These are phyloP conservation scores for Mytilinidion resinicola DNA, from an alignment of 495 filamentous ascomycete species.

Conservation along the genomic window DNA sequence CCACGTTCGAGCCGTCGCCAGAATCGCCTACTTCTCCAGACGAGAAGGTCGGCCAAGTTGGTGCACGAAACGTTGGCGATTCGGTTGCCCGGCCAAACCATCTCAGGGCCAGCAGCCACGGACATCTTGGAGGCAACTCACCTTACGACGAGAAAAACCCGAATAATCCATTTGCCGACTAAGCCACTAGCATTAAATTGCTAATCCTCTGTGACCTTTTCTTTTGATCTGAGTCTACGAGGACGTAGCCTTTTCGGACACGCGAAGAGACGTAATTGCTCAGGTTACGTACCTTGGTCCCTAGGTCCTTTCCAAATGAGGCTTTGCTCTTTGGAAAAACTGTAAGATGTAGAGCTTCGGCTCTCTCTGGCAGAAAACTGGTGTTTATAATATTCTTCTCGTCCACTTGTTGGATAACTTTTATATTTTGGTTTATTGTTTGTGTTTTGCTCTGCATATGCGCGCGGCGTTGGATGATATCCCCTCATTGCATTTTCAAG, in stretches of 20 bases:
- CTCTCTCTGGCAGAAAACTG: slow-evolving; percentile 22
- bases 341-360: slow-evolving; percentile 8
- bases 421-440: slow-evolving; percentile 23
- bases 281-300: slow-evolving; percentile 35
- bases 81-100: slow-evolving; percentile 32
- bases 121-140: slow-evolving; percentile 30
- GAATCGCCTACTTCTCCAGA: not conserved
- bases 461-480: slow-evolving; percentile 27
- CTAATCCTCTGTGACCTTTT: slow-evolving; percentile 36
- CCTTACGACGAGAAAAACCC: slow-evolving; percentile 30
- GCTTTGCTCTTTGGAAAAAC: slow-evolving; percentile 20
- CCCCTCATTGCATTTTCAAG: slow-evolving; percentile 24
- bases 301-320: slow-evolving; percentile 19
- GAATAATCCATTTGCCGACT: slow-evolving; percentile 34
- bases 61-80: slow-evolving; percentile 30
- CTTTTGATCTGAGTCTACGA: slow-evolving; percentile 27
- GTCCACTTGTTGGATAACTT: slow-evolving; percentile 7
- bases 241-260: slow-evolving; percentile 22
- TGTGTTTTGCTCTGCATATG: slow-evolving; percentile 35
- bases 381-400: slow-evolving; percentile 18
- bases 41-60: slow-evolving; percentile 33
- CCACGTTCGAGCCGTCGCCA: slow-evolving; percentile 19
- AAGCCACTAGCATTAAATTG: slow-evolving; percentile 25
- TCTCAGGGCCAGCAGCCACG: slow-evolving; percentile 33
- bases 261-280: slow-evolving; percentile 34